Evolutionary conservation across 2,329 filamentous ascomycete genomes (phyloP).

Genomic region (Alternaria conjuncta): DNA sequence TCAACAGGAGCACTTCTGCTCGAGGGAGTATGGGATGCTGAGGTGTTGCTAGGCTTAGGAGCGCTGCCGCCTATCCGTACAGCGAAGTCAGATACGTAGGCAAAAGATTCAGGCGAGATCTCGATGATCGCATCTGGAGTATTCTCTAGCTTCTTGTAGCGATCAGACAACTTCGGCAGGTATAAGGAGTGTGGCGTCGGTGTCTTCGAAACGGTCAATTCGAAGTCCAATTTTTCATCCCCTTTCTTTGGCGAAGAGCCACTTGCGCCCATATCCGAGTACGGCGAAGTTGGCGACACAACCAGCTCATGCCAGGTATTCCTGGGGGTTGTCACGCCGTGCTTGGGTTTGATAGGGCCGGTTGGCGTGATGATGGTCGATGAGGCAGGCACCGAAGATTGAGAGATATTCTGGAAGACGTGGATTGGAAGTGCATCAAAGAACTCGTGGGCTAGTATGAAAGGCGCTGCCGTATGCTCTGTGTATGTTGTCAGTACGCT

Average conservation of each 20-base stretch:
- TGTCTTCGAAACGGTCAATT: slow-evolving; percentile 76
- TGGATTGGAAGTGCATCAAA: slow-evolving; percentile 98
- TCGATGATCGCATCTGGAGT: slow-evolving; percentile 78
- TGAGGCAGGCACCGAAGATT: slow-evolving; percentile 47
- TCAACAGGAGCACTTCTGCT: slow-evolving; percentile 16
- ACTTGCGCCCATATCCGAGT: slow-evolving; percentile 50
- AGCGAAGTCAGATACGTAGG: slow-evolving; percentile 83
- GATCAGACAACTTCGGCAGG: slow-evolving; percentile 79
- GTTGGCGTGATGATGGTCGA: slow-evolving; percentile 57
- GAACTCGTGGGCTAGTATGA: slow-evolving; percentile 97
- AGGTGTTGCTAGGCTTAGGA: slow-evolving; percentile 8
- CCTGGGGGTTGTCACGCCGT: slow-evolving; percentile 42
- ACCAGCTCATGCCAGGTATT: slow-evolving; percentile 54
- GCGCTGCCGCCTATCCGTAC: slow-evolving; percentile 76
- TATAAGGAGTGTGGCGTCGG: slow-evolving; percentile 84
- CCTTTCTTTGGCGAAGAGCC: slow-evolving; percentile 19
- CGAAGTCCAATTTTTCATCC: slow-evolving; percentile 74
- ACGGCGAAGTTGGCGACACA: slow-evolving; percentile 48
- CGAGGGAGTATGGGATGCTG: slow-evolving; percentile 51
- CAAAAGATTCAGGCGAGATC: slow-evolving; percentile 84
- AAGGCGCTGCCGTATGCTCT: slow-evolving; percentile 76
- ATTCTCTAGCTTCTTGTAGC: slow-evolving; percentile 77
- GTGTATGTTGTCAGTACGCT: slow-evolving; percentile 22
- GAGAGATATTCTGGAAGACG: slow-evolving; percentile 79
- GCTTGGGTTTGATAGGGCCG: slow-evolving; percentile 54